Percentiles rank a stretch among this genome's conserved stretches.
phyloP scores from a whole-genome alignment of 2,329 filamentous ascomycete species.

The Colletotrichum sp. region DNA sequence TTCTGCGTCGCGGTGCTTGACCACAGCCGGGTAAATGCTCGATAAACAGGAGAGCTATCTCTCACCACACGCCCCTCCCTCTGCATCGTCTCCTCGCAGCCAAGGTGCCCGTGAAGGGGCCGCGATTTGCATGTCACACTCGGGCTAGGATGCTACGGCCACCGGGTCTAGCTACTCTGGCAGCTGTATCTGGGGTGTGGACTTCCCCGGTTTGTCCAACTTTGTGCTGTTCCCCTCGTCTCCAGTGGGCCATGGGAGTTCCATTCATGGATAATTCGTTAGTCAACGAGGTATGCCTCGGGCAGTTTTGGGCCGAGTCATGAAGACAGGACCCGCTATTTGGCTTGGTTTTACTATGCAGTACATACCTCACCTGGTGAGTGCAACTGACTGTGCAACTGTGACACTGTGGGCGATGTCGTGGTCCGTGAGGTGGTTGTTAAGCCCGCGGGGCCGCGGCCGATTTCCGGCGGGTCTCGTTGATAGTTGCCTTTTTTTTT shows the following conservation, averaged over 20 bases:
- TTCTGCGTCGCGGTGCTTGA: not conserved
- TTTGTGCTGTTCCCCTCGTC: not conserved
- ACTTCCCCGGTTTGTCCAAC: not conserved
- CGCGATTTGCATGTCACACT: not conserved
- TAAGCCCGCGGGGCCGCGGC: not conserved
- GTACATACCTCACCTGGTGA: not conserved
- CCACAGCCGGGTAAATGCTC: constrained; percentile 1
- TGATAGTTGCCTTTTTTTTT: constrained; percentile 1
- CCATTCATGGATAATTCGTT: constrained; percentile 19
- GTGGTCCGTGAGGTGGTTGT: not conserved
- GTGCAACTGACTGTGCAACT: not conserved
- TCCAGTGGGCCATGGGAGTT: not conserved
- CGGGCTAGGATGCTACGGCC: not conserved
- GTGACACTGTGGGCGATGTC: not conserved
- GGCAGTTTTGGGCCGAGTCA: constrained; percentile 16
- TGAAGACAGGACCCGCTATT: not conserved
- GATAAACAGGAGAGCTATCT: not conserved
- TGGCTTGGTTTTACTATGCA: not conserved
- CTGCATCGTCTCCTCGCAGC: not conserved
- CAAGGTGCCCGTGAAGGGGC: not conserved
- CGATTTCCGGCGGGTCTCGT: not conserved
- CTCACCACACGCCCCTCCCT: not conserved
- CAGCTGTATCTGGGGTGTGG: constrained; percentile 1
- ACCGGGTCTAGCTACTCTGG: not conserved
- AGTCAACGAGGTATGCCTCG: constrained; percentile 9